These are phyloP conservation scores for Neofusicoccum parvum DNA, from an alignment of 2,329 filamentous ascomycete species.

Conservation along the genomic window DNA sequence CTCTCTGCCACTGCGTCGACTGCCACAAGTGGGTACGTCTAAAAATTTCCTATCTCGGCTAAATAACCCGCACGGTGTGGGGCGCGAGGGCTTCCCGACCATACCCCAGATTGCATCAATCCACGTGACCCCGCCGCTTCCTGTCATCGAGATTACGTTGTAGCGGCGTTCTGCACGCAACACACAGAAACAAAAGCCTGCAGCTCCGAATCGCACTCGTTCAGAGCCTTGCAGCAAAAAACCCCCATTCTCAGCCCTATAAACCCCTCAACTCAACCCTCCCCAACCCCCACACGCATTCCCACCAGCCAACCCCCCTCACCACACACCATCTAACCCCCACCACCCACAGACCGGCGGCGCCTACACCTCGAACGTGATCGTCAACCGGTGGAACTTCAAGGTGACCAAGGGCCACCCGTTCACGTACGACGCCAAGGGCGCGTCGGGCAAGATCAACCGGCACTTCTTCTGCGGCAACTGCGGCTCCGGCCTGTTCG, in stretches of 20 bases:
- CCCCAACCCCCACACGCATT: neutral
- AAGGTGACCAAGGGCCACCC: conserved; percentile 54
- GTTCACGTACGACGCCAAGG: conserved; percentile 51
- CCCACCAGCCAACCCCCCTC: neutral
- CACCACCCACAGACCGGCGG: conserved; percentile 46
- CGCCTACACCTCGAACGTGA: conserved; percentile 58
- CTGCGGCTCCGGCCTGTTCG: conserved; percentile 47
- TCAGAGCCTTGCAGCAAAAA: too few species aligned
- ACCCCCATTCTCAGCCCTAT: too few species aligned
- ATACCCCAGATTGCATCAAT: neutral
- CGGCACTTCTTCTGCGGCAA: conserved; percentile 58
- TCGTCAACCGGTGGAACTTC: conserved; percentile 52
- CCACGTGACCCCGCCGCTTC: neutral
- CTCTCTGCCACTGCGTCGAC: conserved; percentile 57
- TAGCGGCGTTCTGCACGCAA: too few species aligned
- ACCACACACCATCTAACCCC: conserved; percentile 30
- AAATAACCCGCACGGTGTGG: neutral
- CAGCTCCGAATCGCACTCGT: too few species aligned
- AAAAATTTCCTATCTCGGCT: conserved; percentile 23
- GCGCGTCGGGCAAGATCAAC: conserved; percentile 57
- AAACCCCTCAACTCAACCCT: neutral
- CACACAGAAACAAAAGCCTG: too few species aligned
- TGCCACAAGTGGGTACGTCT: conserved; percentile 53
- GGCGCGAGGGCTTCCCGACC: neutral
- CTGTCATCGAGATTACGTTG: too few species aligned